Evolutionary conservation across 1,139 yeast species (phyloP).

Genomic region (Magnusiomyces paraingens): DNA sequence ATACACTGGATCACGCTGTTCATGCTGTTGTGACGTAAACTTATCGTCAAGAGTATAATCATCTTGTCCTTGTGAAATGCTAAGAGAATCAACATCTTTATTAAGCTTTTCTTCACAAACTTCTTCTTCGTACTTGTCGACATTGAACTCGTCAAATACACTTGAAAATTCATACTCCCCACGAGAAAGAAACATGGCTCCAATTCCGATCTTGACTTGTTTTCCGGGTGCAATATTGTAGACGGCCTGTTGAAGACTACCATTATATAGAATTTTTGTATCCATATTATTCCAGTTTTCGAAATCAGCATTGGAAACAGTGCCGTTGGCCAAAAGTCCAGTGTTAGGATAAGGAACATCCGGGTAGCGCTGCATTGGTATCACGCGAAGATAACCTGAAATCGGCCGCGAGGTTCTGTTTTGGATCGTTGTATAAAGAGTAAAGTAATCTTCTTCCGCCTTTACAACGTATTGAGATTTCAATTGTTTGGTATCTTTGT

Average conservation of each 20-base stretch:
- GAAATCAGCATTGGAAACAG: constrained; percentile 21
- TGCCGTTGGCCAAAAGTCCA: constrained; percentile 11
- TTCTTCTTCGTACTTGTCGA: background rate
- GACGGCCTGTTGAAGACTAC: constrained; percentile 54
- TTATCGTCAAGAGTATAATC: constrained; percentile 9
- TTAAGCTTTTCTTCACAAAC: background rate
- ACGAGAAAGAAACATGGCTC: constrained; percentile 55
- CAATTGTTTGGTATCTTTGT: background rate
- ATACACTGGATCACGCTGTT: constrained; percentile 33
- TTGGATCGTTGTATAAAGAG: constrained; percentile 40
- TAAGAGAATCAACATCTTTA: background rate
- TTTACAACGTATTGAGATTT: constrained; percentile 11
- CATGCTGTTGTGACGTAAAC: constrained; percentile 25
- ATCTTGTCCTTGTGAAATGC: background rate
- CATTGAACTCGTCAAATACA: constrained; percentile 44
- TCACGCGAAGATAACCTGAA: constrained; percentile 57
- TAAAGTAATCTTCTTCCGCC: constrained; percentile 43
- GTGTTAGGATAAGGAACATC: constrained; percentile 17
- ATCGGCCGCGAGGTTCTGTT: constrained; percentile 39
- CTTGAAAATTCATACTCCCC: constrained; percentile 82
- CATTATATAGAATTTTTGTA: constrained; percentile 42
- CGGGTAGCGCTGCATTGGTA: constrained; percentile 44
- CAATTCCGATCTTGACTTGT: constrained; percentile 39
- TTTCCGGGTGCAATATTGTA: constrained; percentile 41
- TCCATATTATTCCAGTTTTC: constrained; percentile 21